Evolutionary conservation across 305 asterid species (phyloP), one percentile per base, ranked within the genome.

Genomic region (Plantago coronopus): DNA sequence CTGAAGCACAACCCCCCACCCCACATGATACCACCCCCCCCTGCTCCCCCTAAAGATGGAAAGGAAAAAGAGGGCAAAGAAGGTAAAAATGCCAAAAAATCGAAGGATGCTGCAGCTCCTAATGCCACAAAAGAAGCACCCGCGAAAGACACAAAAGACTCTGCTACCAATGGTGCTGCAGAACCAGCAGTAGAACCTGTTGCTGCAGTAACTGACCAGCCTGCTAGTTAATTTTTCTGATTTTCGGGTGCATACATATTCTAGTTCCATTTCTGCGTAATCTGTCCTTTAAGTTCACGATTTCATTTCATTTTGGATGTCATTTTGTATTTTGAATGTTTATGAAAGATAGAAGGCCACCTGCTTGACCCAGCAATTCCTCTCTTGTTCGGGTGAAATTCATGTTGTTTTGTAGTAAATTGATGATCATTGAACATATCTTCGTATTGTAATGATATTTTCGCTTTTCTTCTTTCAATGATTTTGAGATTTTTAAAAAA

Each of bases 1-100:
- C 89, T 93, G 70, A 93, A 93, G 86, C 99, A 89, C 79, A 85
- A 78, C 13, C 96, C 96, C 63, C 98, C 96, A n/a, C 69, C 95
- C 43, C 96, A 89, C 80, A 93, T 93, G 98, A 9, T 93, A 15
- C 95, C 98, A 12, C 96, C 88, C 40, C 91, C 94, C 29, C 85
- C 95, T n/a, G 64, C 85, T 57, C 82, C 96, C 7, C 79, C 91
- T 51, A 78, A 79, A 72, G 83, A 74, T 6, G 83, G 72, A 40
- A 88, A 90, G 72, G 83, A 69, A 23, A 81, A 82, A 74, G 88
- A 73, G 20, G 84, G 65, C 7, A 80, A 88, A 68, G 86, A 71
- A 21, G 85, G 65, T 16, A 80, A 88, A 69, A 72, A 73, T 67
- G 79, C 69, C 18, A 65, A 76, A 69, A 68, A 58, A 43, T 82